phyloP scores from a whole-genome alignment of 352 stramenopile genomes.

The Phytophthora uliginosa region DNA sequence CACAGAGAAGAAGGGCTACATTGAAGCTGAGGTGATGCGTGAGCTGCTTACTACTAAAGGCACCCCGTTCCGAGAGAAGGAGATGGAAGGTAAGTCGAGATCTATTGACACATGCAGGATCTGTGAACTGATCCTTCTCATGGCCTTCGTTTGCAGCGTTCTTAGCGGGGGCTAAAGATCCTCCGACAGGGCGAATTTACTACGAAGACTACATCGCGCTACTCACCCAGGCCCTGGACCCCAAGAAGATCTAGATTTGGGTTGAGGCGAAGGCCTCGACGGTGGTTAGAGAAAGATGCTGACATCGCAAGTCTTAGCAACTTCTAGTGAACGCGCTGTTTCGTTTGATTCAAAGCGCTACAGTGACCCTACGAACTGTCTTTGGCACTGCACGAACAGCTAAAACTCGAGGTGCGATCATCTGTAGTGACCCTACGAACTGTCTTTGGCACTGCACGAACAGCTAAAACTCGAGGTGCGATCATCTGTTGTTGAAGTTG shows the following conservation, averaged over 20 bases:
- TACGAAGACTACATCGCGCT: conserved; percentile 94
- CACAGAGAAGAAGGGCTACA: conserved; percentile 87
- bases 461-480: conserved; percentile 10
- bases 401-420: conserved; percentile 13
- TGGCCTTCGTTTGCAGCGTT: conserved; percentile 58
- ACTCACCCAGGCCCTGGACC: conserved; percentile 65
- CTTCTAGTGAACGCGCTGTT: neutral
- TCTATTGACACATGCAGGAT: neutral
- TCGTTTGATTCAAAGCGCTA: conserved; percentile 34
- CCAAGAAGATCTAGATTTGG: conserved; percentile 52
- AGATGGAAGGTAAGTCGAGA: conserved; percentile 76
- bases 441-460: conserved; percentile 31
- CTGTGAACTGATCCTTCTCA: neutral
- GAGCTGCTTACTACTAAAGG: conserved; percentile 92
- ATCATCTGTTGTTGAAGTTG: conserved; percentile 6
- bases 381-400: conserved; percentile 28
- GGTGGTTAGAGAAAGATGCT: too few relatives aligned
- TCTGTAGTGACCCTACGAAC: conserved; percentile 49
- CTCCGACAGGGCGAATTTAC: conserved; percentile 90
- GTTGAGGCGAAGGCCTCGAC: too few relatives aligned
- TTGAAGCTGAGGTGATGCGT: conserved; percentile 91
- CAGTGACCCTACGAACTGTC: conserved; percentile 51
- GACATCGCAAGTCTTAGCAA: neutral
- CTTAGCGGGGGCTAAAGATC: conserved; percentile 83
- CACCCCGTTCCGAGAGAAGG: conserved; percentile 92